Base-by-base conservation (phyloP, 768 basidiomycete genomes). In the Pholiota microspora region DNA sequence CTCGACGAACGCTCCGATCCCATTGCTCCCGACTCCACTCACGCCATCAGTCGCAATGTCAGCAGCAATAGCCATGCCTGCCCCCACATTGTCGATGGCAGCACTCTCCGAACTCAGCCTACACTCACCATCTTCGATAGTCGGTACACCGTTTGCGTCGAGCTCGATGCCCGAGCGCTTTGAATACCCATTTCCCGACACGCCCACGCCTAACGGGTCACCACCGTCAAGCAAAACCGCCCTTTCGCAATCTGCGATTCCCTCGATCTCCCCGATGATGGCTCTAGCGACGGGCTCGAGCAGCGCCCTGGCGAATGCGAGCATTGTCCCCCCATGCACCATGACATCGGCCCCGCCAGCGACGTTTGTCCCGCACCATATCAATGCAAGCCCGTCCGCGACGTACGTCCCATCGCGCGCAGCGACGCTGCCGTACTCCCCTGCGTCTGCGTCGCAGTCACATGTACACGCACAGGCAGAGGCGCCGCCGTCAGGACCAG, bases 141-240 rank as follows among this genome's bases (percentile, higher is more conserved):
- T 70, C 28, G 66, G 69, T 36, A 70, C 69, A 0, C 69, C 69
- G 0, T 70, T 65, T 49, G 67, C 67, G 0, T 57, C 62, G 18
- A 60, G 59, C 45, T 52, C 58, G 8, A 60, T 50, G 21, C 58
- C 56, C 23, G 62, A 60, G 2, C 59, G 58, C 1, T 70, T 66
- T 53, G 70, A 71, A 47, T 71, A 71, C 40, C 69, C 69, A 0
- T 70, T 68, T 58, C 69, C 67, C 23, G 66, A 63, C 8, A 63
- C 62, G 7, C 44, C 64, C 2, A 16, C 54, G 16, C 32, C 58
- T 12, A 27, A 9, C 31, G 23, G 18, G n/a, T 12, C 24, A 35
- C 54, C 34, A 31, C 38, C 38, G 15, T 50, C 24, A 50, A n/a
- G 25, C 42, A 34, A 34, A 36, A 2, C 45, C 35, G 12, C 56